Conservation (phyloP, 1,139 yeast genomes). For the Petasospora rhodanensis region DNA sequence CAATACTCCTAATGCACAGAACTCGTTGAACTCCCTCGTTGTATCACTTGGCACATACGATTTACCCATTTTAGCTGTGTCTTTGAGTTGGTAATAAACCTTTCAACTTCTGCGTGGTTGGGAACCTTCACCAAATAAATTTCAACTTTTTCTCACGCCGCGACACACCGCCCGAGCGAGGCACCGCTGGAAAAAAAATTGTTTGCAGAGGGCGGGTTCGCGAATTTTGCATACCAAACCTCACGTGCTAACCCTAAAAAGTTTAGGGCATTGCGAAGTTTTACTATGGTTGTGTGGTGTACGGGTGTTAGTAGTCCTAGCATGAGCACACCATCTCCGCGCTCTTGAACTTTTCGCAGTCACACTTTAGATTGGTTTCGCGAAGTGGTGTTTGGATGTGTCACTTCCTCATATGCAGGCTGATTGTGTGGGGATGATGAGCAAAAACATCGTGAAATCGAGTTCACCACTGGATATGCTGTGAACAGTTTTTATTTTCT, state of each 20-base stretch:
- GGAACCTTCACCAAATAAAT: slow-evolving; percentile 14
- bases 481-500: too few species aligned
- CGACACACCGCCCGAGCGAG: slow-evolving; percentile 1
- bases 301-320: too few species aligned
- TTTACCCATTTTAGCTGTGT: slow-evolving; percentile 27
- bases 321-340: too few species aligned
- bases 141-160: slow-evolving; percentile 18
- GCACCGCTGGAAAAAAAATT: too few species aligned
- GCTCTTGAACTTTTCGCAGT: slow-evolving; percentile 5
- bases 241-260: slow-evolving; percentile 11
- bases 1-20: neutral
- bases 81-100: slow-evolving; percentile 13
- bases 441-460: too few species aligned
- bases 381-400: slow-evolving; percentile 16
- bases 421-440: too few species aligned
- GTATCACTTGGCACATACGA: slow-evolving; percentile 18
- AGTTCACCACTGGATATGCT: too few species aligned
- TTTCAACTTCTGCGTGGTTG: slow-evolving; percentile 9
- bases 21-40: slow-evolving; percentile 1
- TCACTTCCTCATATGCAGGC: slow-evolving; percentile 8
- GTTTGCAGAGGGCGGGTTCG: slow-evolving; percentile 8
- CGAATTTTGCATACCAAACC: neutral
- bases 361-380: slow-evolving; percentile 2
- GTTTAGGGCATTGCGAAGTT: too few species aligned
- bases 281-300: too few species aligned